Evolutionary conservation across 192 early-diverging fungal species (phyloP).

Genomic region (Coemansia sp.): DNA sequence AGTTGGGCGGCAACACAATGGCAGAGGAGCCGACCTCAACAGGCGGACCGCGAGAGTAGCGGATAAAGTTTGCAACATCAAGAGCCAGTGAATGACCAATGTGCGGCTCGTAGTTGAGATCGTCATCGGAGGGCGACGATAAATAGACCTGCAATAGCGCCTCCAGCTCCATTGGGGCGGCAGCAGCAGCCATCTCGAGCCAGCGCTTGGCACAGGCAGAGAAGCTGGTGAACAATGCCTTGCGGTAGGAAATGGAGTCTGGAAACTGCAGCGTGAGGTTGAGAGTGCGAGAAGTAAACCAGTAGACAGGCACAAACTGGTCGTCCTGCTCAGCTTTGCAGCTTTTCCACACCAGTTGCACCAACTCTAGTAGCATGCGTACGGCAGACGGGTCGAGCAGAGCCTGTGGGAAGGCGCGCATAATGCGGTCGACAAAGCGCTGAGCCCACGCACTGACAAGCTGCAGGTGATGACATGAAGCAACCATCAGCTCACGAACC

Average conservation of each 20-base stretch:
- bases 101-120: conserved; percentile 60
- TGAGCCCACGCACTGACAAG: conserved; percentile 67
- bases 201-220: conserved; percentile 65
- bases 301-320: conserved; percentile 74
- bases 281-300: conserved; percentile 62
- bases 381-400: conserved; percentile 74
- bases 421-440: conserved; percentile 61
- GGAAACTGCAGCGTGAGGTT: conserved; percentile 67
- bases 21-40: conserved; percentile 8
- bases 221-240: conserved; percentile 61
- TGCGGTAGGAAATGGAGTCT: conserved; percentile 72
- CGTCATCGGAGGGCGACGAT: conserved; percentile 59
- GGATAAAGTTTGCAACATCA: conserved; percentile 54
- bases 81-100: conserved; percentile 72
- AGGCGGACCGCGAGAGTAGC: conserved; percentile 13
- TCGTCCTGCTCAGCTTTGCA: conserved; percentile 76
- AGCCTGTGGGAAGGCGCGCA: conserved; percentile 68
- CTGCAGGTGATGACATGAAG: conserved; percentile 65
- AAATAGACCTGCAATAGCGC: conserved; percentile 69
- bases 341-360: conserved; percentile 76
- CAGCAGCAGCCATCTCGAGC: conserved; percentile 61
- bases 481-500: conserved; percentile 64
- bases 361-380: conserved; percentile 76
- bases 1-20: conserved; percentile 25
- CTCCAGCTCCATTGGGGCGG: conserved; percentile 70